These are phyloP conservation scores for Fusarium sp. DNA, from an alignment of 2,329 filamentous ascomycete genomes.

Conservation along the genomic window DNA sequence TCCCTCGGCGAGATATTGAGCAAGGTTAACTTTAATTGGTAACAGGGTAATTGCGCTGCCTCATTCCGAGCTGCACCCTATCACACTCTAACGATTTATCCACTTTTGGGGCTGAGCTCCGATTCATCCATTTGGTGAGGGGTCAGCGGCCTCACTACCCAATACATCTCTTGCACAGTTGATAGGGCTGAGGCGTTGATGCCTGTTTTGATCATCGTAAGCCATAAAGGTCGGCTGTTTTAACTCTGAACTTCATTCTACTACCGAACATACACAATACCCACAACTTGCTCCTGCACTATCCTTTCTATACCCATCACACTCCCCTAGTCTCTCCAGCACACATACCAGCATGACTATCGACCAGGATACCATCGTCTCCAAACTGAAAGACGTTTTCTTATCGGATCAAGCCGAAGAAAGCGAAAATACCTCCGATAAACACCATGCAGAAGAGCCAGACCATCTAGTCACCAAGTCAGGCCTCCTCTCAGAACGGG, in stretches of 20 bases:
- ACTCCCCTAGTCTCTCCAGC: neutral
- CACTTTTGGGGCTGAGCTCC: constrained; percentile 30
- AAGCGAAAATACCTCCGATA: neutral
- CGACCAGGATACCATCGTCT: constrained; percentile 17
- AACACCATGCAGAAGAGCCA: neutral
- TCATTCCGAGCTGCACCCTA: neutral
- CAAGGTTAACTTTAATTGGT: no score
- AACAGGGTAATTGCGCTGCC: no score
- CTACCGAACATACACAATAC: no score
- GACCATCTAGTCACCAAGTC: neutral
- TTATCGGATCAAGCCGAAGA: neutral
- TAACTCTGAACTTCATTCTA: neutral
- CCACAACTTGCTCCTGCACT: neutral
- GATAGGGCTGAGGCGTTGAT: constrained; percentile 14
- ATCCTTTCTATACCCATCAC: neutral
- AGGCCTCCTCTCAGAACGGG: constrained; percentile 28
- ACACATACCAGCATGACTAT: constrained; percentile 20
- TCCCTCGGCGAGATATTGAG: no score
- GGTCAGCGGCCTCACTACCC: neutral
- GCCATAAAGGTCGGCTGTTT: constrained; percentile 5
- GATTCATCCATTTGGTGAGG: constrained; percentile 2
- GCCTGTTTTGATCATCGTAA: constrained; percentile 10
- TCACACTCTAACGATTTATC: neutral
- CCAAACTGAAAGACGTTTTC: constrained; percentile 1
- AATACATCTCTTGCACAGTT: neutral